These are phyloP conservation scores for Cladochytrium tenue DNA, from an alignment of 371 early-diverging fungal genomes.

Conservation along the genomic window DNA sequence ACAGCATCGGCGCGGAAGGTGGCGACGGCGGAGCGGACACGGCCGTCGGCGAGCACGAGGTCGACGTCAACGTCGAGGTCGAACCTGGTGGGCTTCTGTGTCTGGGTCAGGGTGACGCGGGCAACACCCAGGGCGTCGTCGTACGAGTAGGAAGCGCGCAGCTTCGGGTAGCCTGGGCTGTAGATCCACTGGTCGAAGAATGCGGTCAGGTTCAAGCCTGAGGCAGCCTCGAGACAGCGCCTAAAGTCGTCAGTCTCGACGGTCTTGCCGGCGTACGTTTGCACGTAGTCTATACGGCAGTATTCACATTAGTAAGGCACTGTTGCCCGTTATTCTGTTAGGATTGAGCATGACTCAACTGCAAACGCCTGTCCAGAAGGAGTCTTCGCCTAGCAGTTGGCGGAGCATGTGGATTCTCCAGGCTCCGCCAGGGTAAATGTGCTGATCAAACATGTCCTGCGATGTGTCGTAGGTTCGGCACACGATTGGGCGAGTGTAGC, in stretches of 20 bases:
- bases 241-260: conserved; percentile 64
- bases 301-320: too few relatives aligned
- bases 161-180: conserved; percentile 56
- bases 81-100: conserved; percentile 56
- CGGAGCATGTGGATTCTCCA: conserved; percentile 62
- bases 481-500: conserved; percentile 61
- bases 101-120: conserved; percentile 51
- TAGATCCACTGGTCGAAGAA: conserved; percentile 69
- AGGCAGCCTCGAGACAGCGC: conserved; percentile 45
- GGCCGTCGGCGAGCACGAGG: conserved; percentile 47
- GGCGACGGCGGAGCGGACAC: conserved; percentile 17
- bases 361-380: conserved; percentile 56
- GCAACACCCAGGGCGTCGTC: conserved; percentile 26
- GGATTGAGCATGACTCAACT: conserved; percentile 9
- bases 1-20: conserved; percentile 31
- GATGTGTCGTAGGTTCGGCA: conserved; percentile 52
- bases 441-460: conserved; percentile 59
- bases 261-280: conserved; percentile 32
- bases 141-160: conserved; percentile 47
- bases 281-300: conserved; percentile 50
- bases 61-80: conserved; percentile 51
- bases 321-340: not conserved
- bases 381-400: conserved; percentile 48
- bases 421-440: conserved; percentile 59
- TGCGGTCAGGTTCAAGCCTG: conserved; percentile 55